phyloP scores from a whole-genome alignment of 176 grass and related monocot species.

The Canna indica region DNA sequence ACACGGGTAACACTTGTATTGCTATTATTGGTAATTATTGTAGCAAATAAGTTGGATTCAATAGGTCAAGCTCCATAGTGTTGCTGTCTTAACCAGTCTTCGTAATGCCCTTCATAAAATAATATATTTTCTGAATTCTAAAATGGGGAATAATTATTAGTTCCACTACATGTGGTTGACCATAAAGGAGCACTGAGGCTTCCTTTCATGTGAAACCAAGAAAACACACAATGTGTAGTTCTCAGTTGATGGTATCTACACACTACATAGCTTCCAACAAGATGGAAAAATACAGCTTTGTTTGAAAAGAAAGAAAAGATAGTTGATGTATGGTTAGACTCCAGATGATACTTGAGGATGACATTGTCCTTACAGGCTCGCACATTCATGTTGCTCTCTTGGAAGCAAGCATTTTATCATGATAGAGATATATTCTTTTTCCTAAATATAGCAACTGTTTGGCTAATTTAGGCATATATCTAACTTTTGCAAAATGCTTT shows the following conservation, averaged over 20 bases:
- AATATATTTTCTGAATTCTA: not conserved
- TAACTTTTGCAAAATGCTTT: too few relatives aligned
- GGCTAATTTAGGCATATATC: too few relatives aligned
- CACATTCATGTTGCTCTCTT: not conserved
- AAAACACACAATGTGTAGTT: not conserved
- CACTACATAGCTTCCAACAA: not conserved
- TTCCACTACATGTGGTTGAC: not conserved
- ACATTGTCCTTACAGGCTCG: not conserved
- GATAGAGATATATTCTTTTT: not conserved
- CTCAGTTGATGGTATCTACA: too few relatives aligned
- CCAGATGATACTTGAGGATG: not conserved
- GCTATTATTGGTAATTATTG: too few relatives aligned
- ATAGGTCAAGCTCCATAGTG: too few relatives aligned
- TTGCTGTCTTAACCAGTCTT: too few relatives aligned
- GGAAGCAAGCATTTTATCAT: not conserved
- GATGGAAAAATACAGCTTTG: not conserved
- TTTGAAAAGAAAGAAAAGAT: not conserved
- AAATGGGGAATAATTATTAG: not conserved
- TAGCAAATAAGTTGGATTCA: too few relatives aligned
- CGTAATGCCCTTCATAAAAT: not conserved
- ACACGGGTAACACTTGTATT: too few relatives aligned
- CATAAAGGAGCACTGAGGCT: not conserved
- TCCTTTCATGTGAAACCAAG: not conserved
- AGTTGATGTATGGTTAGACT: not conserved
- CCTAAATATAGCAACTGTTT: not conserved